phyloP scores from a whole-genome alignment of 2,329 filamentous ascomycete species.

The Triangularia setosa region DNA sequence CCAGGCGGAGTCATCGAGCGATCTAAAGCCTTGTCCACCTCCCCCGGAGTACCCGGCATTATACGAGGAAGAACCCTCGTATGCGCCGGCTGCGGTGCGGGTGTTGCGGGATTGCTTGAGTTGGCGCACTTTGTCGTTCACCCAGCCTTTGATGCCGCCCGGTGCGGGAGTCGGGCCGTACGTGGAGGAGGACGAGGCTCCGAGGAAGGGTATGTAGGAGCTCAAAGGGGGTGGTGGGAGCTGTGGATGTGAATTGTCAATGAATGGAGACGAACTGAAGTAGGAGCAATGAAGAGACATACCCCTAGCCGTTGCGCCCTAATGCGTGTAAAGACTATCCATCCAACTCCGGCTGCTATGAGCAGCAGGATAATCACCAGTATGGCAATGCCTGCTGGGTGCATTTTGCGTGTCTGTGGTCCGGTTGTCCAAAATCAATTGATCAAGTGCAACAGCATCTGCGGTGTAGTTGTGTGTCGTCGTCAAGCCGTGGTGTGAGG shows the following conservation, averaged over 20 bases:
- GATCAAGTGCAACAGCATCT: background rate
- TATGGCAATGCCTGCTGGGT: constrained; percentile 63
- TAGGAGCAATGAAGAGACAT: constrained; percentile 31
- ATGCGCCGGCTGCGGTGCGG: constrained; percentile 65
- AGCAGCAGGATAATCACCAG: constrained; percentile 66
- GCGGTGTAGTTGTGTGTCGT: background rate
- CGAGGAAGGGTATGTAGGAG: constrained; percentile 72
- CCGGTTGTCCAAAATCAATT: background rate
- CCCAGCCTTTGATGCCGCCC: constrained; percentile 67
- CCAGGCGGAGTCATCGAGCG: constrained; percentile 81
- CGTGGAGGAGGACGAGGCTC: constrained; percentile 41
- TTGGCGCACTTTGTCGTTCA: constrained; percentile 61
- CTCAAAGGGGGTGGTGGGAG: constrained; percentile 65
- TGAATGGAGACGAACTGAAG: background rate
- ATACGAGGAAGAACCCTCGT: constrained; percentile 53
- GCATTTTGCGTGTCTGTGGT: constrained; percentile 40
- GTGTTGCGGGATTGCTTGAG: constrained; percentile 56
- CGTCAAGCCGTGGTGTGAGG: background rate
- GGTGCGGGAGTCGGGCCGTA: constrained; percentile 52
- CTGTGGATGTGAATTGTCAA: constrained; percentile 31
- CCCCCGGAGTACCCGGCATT: constrained; percentile 22
- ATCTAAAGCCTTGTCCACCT: constrained; percentile 42
- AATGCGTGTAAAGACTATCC: constrained; percentile 67
- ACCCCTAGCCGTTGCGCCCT: constrained; percentile 69
- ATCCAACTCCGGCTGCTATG: constrained; percentile 55